Conservation (phyloP, 768 basidiomycete genomes). For the Tylopilus rubrobrunneus region DNA sequence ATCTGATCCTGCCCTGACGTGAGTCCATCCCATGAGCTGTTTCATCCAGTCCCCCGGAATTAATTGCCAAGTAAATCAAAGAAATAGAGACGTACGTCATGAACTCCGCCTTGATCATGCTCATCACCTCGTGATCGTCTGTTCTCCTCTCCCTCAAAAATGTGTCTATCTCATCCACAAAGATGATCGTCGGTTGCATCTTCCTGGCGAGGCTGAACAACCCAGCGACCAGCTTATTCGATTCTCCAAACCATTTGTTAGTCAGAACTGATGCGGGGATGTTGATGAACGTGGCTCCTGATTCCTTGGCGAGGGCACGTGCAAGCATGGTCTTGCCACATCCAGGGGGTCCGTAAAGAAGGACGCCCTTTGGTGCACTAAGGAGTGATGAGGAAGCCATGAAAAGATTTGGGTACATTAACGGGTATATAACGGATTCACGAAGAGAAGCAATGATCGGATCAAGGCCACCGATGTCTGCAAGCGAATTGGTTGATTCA, state of each 20-base stretch:
- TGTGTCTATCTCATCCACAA: slow-evolving; percentile 98
- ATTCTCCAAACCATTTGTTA: slow-evolving; percentile 85
- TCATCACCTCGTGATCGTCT: slow-evolving; percentile 95
- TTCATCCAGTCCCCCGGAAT: neutral
- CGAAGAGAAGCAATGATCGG: slow-evolving; percentile 83
- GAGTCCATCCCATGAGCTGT: slow-evolving; percentile 92
- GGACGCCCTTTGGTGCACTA: slow-evolving; percentile 91
- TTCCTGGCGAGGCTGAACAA: slow-evolving; percentile 92
- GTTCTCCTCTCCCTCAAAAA: slow-evolving; percentile 85
- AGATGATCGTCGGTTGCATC: slow-evolving; percentile 93
- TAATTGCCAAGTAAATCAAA: neutral
- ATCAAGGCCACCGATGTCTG: slow-evolving; percentile 92
- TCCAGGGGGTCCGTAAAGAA: slow-evolving; percentile 94
- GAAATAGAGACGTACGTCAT: slow-evolving; percentile 65
- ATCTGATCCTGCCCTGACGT: slow-evolving; percentile 78
- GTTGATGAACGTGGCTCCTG: slow-evolving; percentile 95
- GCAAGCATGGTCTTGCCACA: slow-evolving; percentile 99
- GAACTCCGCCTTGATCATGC: slow-evolving; percentile 97
- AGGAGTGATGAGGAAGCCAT: slow-evolving; percentile 75
- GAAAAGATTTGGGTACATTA: slow-evolving; percentile 89
- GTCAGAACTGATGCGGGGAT: slow-evolving; percentile 70
- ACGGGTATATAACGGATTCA: slow-evolving; percentile 94
- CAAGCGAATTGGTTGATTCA: neutral
- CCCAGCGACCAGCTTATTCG: slow-evolving; percentile 93
- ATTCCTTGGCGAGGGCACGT: slow-evolving; percentile 95